Conservation (phyloP, 768 basidiomycete species). For the Lentinula detonsa region DNA sequence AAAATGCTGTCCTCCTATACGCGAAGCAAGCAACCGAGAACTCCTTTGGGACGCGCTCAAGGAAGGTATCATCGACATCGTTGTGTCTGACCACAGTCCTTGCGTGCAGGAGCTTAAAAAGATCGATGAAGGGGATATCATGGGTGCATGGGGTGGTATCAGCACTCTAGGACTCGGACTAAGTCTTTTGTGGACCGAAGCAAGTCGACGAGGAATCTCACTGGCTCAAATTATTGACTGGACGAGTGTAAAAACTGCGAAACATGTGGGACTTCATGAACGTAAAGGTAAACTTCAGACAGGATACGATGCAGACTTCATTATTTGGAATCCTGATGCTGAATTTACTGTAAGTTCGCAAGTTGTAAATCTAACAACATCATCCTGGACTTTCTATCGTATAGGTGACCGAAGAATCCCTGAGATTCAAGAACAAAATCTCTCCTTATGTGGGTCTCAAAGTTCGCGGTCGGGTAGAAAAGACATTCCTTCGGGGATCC, state of each 20-base stretch:
- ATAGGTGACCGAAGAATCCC: conserved; percentile 65
- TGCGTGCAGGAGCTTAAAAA: conserved; percentile 81
- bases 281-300: conserved; percentile 67
- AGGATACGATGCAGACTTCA: conserved; percentile 83
- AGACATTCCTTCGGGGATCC: conserved; percentile 75
- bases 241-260: conserved; percentile 69
- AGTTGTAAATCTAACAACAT: background rate
- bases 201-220: conserved; percentile 46
- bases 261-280: conserved; percentile 66
- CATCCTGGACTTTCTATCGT: background rate
- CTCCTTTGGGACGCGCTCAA: conserved; percentile 75
- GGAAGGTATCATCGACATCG: conserved; percentile 82
- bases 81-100: conserved; percentile 96
- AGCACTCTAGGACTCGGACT: conserved; percentile 87
- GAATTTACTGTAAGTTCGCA: conserved; percentile 33
- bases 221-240: conserved; percentile 67
- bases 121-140: conserved; percentile 70
- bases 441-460: conserved; percentile 80
- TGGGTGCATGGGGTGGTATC: conserved; percentile 94
- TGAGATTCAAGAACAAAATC: conserved; percentile 92
- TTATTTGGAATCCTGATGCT: conserved; percentile 71
- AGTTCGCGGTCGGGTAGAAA: conserved; percentile 64
- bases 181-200: conserved; percentile 87
- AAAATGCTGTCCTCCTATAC: conserved; percentile 96
- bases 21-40: conserved; percentile 66